Conservation (phyloP, 306 rosid genomes). For the Ammopiptanthus mongolicus region DNA sequence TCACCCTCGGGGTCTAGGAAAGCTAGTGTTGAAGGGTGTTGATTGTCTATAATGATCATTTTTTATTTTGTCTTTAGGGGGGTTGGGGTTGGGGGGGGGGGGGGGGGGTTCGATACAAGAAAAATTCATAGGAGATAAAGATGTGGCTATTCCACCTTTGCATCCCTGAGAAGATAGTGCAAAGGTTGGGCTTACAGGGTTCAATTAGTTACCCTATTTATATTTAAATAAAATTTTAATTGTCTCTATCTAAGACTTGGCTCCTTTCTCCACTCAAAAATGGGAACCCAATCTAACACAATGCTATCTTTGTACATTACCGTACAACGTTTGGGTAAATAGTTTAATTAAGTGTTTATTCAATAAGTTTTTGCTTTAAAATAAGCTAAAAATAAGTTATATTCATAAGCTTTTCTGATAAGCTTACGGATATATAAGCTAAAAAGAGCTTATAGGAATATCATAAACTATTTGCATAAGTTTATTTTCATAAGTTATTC, state of each 20-base stretch:
- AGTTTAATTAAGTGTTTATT: no score
- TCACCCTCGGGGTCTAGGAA: slow-evolving; percentile 38
- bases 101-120: no score
- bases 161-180: slow-evolving; percentile 43
- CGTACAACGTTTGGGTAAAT: no score
- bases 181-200: slow-evolving; percentile 17
- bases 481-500: no score
- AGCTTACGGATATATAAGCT: no score
- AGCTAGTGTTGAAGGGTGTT: slow-evolving; percentile 59
- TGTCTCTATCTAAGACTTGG: background rate
- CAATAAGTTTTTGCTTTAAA: no score
- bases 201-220: slow-evolving; percentile 18
- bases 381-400: no score
- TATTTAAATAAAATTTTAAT: background rate
- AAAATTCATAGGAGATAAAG: slow-evolving; percentile 34
- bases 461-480: no score
- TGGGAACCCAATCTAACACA: background rate
- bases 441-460: no score
- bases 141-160: slow-evolving; percentile 34
- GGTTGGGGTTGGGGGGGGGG: no score
- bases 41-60: slow-evolving; percentile 33
- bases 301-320: no score
- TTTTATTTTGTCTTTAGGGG: background rate
- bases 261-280: background rate
- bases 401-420: no score